Base-by-base conservation (phyloP, 441 rosid species). In the Jatropha multifida region DNA sequence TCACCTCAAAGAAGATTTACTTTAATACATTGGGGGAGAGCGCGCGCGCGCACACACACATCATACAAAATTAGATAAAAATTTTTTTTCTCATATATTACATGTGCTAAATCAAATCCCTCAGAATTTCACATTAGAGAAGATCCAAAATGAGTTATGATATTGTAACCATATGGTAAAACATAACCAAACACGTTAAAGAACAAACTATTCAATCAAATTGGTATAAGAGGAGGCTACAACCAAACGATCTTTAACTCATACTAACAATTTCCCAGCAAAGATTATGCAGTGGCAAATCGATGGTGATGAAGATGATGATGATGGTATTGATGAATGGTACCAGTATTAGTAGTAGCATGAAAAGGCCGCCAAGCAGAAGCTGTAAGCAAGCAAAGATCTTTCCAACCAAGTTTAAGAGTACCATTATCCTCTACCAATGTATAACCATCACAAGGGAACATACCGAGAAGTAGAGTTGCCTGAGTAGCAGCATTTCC, bases 401-500 rank as follows among this genome's bases (percentile, higher is more conserved):
- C 99, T 79, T 96, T 96, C 99, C 99, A 96, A 13, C 99, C 99
- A 48, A 96, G 94, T 82, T 93, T 96, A 62, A 96, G 89, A 6
- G 98, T 81, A 3, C 99, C 99, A 44, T 84, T 89, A 76, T 96
- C 98, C 81, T 95, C 99, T 12, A 93, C 95, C 84, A 95, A 85
- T 2, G 99, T 95, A 76, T 95, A 95, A 20, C 99, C 99, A 54
- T 96, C 93, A 1, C 88, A 96, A 0, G 99, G 96, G 81, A 96
- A 96, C 98, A 96, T 96, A 10, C 98, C 98, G 1, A 96, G 85
- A 0, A 96, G 88, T 32, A 96, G 81, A 0, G 96, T 93, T 7
- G 99, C 99, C 81, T 95, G 99, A 0, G 96, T 89, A 1, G 98
- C 99, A 0, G 99, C 96, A 37, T 95, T 95, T 3, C 99, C 98